Base-by-base conservation (phyloP, 2,329 filamentous ascomycete genomes). In the Exophiala xenobiotica region DNA sequence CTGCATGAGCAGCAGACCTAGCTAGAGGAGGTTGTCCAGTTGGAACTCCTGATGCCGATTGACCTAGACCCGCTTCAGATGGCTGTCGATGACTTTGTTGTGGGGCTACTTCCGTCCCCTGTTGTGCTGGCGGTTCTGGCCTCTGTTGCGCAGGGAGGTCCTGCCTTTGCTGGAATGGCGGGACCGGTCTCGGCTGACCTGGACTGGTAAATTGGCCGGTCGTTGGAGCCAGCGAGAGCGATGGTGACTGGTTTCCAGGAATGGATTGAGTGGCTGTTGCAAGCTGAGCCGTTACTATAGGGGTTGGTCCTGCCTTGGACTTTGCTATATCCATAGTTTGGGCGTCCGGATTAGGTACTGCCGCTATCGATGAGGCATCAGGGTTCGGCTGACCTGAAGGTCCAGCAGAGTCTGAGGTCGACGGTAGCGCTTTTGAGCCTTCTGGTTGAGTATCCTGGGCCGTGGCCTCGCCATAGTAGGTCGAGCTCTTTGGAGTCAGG, bases 401-500 rank as follows among this genome's bases (percentile, higher is more conserved):
- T 33, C n/a, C n/a, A n/a, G 38, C n/a, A 11, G 19, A 6, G 19
- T 24, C 38, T 20, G 22, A 40, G 20, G 18, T 40, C 20, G 38
- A 11, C 11, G 38, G 5, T 12, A 14, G 6, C 9, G 12, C 29
- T 22, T 14, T n/a, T 22, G 14, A 6, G 12, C 24, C 22, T 16
- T 37, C 35, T 3, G 22, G 6, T 7, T 38, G 24, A 16, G 9
- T 24, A 20, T 9, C 29, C 23, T 23, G 45, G 14, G 23, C 39
- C 6, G 29, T 22, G n/a, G 24, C 26, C 46, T 48, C 46, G 4
- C 33, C 49, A n/a, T 41, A 39, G 14, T 53, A 46, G 26, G 29
- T 53, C 8, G 59, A 61, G 16, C 56, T 54, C 24, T 51, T 57
- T 6, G 71, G 68, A 35, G 69, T 75, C 43, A 76, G 59, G 3